Conservation (phyloP, 768 basidiomycete species). For the Auriscalpium microsporum region DNA sequence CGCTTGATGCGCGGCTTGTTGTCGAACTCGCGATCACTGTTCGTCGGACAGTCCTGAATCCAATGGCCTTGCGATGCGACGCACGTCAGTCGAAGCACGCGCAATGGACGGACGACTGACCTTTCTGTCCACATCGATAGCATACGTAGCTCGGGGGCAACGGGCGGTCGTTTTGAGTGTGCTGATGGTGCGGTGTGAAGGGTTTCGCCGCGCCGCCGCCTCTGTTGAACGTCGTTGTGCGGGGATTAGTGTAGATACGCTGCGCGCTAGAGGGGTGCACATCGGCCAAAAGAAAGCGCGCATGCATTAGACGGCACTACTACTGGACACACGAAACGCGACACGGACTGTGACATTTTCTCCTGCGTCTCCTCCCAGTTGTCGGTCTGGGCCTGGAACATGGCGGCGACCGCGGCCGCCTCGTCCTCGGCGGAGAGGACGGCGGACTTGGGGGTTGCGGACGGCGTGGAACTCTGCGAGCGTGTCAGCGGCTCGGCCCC, state of each 20-base stretch:
- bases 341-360: conserved; percentile 98
- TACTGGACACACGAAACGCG: conserved; percentile 53
- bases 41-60: conserved; percentile 99
- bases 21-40: conserved; percentile 91
- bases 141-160: conserved; percentile 95
- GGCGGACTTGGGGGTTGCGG: conserved; percentile 21
- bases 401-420: conserved; percentile 93
- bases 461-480: not conserved
- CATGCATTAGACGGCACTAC: conserved; percentile 71
- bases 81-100: not conserved
- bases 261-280: conserved; percentile 43
- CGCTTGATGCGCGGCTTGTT: conserved; percentile 93
- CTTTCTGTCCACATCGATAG: conserved; percentile 97
- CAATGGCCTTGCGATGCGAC: conserved; percentile 68
- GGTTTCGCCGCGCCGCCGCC: conserved; percentile 44
- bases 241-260: conserved; percentile 56
- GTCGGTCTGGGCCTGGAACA: conserved; percentile 90
- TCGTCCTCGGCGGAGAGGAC: conserved; percentile 58
- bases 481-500: too few relatives aligned
- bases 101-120: conserved; percentile 29
- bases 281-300: conserved; percentile 18
- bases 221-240: conserved; percentile 55
- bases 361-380: conserved; percentile 99
- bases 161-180: conserved; percentile 56
- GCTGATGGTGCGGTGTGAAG: conserved; percentile 39